Conservation (phyloP, 2,329 filamentous ascomycete species). For the Nakataea oryzae region DNA sequence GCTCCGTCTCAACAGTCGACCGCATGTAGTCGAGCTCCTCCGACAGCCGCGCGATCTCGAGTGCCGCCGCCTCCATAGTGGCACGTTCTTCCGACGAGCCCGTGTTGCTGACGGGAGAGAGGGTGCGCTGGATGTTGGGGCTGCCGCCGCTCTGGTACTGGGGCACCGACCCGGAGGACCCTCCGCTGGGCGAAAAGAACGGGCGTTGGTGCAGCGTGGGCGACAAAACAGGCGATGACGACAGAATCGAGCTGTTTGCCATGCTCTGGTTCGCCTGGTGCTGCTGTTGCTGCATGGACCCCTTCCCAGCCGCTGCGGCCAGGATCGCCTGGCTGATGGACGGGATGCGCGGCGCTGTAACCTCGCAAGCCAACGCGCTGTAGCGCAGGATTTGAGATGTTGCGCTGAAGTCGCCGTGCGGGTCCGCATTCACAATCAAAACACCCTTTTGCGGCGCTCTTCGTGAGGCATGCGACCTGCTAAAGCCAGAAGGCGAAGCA, state of each 20-base stretch:
- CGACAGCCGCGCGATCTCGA: conserved; percentile 70
- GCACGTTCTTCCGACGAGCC: conserved; percentile 42
- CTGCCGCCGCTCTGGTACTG: conserved; percentile 10
- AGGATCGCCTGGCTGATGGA: conserved; percentile 67
- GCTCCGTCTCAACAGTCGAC: conserved; percentile 59
- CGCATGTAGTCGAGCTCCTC: conserved; percentile 70
- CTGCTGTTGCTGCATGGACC: neutral
- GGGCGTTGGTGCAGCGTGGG: conserved; percentile 23
- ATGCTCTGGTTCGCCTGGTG: neutral
- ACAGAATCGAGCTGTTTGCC: neutral
- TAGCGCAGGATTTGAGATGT: conserved; percentile 95
- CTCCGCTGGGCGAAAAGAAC: conserved; percentile 27
- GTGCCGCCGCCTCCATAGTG: conserved; percentile 72
- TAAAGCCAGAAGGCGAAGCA: conserved; percentile 42
- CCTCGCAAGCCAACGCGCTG: conserved; percentile 82
- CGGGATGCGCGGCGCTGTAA: conserved; percentile 81
- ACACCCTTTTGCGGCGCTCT: conserved; percentile 75
- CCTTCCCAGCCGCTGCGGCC: conserved; percentile 18
- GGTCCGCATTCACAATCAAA: conserved; percentile 95
- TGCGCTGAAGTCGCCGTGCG: conserved; percentile 87
- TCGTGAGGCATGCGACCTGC: conserved; percentile 29
- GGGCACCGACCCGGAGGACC: conserved; percentile 5
- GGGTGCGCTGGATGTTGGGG: conserved; percentile 21
- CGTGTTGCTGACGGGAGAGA: conserved; percentile 25
- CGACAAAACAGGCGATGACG: conserved; percentile 2